Conservation (phyloP, 805 yeast species). For the Teunomyces cretensis region DNA sequence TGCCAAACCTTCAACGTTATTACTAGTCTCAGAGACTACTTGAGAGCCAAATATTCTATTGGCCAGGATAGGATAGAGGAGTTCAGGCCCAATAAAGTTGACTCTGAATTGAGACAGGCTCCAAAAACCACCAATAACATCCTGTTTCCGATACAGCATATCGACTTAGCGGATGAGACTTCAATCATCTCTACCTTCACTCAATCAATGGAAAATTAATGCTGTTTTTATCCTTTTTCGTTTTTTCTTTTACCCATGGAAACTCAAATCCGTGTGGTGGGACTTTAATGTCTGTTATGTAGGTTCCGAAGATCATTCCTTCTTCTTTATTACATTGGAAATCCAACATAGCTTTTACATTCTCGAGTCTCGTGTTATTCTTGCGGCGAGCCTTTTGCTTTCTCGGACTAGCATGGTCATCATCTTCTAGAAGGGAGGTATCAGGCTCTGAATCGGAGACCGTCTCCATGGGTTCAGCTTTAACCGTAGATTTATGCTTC, state of each 20-base stretch:
- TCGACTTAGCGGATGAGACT: not conserved
- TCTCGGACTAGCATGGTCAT: not conserved
- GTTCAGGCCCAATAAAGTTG: conserved; percentile 28
- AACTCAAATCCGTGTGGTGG: conserved; percentile 4
- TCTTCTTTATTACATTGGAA: not conserved
- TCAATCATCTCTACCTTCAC: not conserved
- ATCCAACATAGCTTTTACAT: not conserved
- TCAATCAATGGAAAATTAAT: conserved; percentile 1
- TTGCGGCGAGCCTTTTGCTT: conserved; percentile 1
- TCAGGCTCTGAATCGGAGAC: not conserved
- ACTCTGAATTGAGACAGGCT: conserved; percentile 31
- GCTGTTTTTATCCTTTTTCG: not conserved
- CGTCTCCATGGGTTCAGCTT: not conserved
- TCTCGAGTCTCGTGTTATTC: not conserved
- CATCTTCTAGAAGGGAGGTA: no score
- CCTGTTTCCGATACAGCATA: not conserved
- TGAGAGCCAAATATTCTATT: conserved; percentile 22
- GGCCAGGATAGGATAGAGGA: conserved; percentile 21
- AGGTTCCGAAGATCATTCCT: not conserved
- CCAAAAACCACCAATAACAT: conserved; percentile 16
- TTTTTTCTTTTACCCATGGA: not conserved
- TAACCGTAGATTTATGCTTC: not conserved
- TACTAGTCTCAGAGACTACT: conserved; percentile 16
- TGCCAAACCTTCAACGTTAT: conserved; percentile 17
- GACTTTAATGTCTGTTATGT: not conserved